Conservation (phyloP, 345 rosid genomes). For the Rubroshorea leprosula region DNA sequence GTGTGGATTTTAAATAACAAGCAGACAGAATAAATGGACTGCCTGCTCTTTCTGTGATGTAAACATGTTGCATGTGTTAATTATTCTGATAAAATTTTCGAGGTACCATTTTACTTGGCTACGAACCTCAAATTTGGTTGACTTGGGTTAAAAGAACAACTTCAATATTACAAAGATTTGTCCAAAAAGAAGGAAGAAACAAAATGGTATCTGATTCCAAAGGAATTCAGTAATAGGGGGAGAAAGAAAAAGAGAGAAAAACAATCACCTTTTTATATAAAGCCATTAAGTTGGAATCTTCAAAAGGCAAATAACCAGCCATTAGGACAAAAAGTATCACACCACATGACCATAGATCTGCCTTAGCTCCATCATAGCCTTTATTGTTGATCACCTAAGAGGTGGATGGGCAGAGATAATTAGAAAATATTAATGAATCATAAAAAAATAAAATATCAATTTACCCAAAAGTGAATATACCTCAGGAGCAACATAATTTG, state of each 20-base stretch:
- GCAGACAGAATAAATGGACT: no score
- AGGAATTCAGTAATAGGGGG: no score
- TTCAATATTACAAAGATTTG: background rate
- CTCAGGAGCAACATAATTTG: conserved; percentile 99
- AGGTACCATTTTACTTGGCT: background rate
- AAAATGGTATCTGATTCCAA: no score
- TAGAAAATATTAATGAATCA: conserved; percentile 7
- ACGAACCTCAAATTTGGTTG: background rate
- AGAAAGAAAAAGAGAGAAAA: background rate
- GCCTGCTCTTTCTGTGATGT: no score
- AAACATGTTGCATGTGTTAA: no score
- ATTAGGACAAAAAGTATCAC: conserved; percentile 93
- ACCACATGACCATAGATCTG: conserved; percentile 98
- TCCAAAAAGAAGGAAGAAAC: background rate
- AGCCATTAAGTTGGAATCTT: conserved; percentile 75
- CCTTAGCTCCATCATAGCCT: conserved; percentile 96
- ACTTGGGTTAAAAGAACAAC: background rate
- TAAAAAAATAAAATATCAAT: conserved; percentile 1
- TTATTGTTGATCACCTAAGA: conserved; percentile 86
- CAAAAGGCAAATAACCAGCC: conserved; percentile 98
- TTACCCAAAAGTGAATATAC: conserved; percentile 32
- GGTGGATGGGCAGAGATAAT: conserved; percentile 10
- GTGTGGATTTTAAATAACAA: no score
- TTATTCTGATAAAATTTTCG: no score
- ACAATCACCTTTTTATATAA: conserved; percentile 69